These are phyloP conservation scores for Lentinula lateritia DNA, from an alignment of 768 basidiomycete species.

Conservation along the genomic window DNA sequence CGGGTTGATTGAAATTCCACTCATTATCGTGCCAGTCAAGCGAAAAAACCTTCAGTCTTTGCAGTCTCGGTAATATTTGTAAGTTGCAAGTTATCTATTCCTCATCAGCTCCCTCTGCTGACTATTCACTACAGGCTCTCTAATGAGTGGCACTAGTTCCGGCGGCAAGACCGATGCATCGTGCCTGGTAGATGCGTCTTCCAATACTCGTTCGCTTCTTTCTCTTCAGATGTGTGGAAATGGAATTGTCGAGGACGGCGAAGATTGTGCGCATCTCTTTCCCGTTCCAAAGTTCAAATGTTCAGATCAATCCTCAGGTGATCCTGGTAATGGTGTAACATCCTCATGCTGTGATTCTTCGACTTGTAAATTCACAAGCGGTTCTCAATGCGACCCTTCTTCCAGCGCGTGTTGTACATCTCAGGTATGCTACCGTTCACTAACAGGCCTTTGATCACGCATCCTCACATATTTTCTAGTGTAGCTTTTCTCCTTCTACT, in stretches of 20 bases:
- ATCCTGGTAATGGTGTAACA: slow-evolving; percentile 59
- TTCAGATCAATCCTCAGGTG: slow-evolving; percentile 18
- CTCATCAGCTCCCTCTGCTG: neutral
- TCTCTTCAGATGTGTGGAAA: slow-evolving; percentile 76
- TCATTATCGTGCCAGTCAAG: slow-evolving; percentile 26
- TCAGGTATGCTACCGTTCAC: neutral
- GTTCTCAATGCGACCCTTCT: slow-evolving; percentile 74
- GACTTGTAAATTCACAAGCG: slow-evolving; percentile 69
- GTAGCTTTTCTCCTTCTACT: slow-evolving; percentile 61
- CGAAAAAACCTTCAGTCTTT: slow-evolving; percentile 71
- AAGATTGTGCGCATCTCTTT: slow-evolving; percentile 50
- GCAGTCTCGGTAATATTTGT: slow-evolving; percentile 85
- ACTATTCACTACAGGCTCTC: slow-evolving; percentile 39
- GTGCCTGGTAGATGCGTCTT: slow-evolving; percentile 63
- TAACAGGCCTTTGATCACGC: neutral
- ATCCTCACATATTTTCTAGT: slow-evolving; percentile 26
- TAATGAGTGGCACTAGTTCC: slow-evolving; percentile 43
- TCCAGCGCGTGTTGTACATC: slow-evolving; percentile 73
- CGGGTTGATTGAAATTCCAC: neutral
- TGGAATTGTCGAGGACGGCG: slow-evolving; percentile 76
- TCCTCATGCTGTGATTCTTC: slow-evolving; percentile 69
- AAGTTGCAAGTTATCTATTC: slow-evolving; percentile 17
- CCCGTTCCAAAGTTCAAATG: neutral
- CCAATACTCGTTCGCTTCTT: slow-evolving; percentile 34
- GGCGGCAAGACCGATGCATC: slow-evolving; percentile 47